phyloP scores from a whole-genome alignment of 345 rosid genomes.

The Populus nigra region DNA sequence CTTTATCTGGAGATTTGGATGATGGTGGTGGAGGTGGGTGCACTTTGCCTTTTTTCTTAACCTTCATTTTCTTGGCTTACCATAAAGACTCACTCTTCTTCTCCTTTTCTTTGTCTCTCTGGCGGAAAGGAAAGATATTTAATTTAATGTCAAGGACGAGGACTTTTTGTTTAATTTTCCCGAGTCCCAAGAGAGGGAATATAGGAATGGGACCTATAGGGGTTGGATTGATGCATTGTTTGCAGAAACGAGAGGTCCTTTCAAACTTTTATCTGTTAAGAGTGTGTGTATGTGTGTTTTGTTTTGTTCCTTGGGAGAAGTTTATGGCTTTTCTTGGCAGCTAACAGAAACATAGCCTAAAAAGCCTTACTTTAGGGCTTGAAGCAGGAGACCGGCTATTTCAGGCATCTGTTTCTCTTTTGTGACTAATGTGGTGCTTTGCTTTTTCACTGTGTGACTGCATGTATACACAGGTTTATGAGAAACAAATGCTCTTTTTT shows the following conservation, averaged over 20 bases:
- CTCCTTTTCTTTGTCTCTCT: not conserved
- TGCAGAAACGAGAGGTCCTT: not conserved
- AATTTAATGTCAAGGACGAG: not conserved
- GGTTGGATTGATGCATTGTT: not conserved
- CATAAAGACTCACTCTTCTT: not conserved
- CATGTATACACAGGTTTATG: not conserved
- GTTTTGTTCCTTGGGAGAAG: not conserved
- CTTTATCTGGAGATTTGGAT: slow-evolving; percentile 12
- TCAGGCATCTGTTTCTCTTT: not conserved
- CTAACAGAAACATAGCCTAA: not conserved
- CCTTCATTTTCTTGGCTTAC: slow-evolving; percentile 18
- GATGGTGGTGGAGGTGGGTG: slow-evolving; percentile 17
- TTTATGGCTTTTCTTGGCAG: not conserved
- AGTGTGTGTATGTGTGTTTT: not conserved
- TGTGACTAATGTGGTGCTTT: not conserved
- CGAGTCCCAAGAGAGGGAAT: not conserved
- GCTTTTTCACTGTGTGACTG: not conserved
- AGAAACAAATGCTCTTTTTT: not conserved
- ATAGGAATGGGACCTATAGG: not conserved
- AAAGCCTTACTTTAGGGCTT: slow-evolving; percentile 1
- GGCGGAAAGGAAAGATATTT: not conserved
- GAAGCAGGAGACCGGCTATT: not conserved
- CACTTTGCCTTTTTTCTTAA: slow-evolving; percentile 18
- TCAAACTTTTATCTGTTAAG: not conserved
- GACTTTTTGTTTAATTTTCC: not conserved